Base-by-base conservation (phyloP, 2,329 filamentous ascomycete species). In the Trichoderma brevicompactum region DNA sequence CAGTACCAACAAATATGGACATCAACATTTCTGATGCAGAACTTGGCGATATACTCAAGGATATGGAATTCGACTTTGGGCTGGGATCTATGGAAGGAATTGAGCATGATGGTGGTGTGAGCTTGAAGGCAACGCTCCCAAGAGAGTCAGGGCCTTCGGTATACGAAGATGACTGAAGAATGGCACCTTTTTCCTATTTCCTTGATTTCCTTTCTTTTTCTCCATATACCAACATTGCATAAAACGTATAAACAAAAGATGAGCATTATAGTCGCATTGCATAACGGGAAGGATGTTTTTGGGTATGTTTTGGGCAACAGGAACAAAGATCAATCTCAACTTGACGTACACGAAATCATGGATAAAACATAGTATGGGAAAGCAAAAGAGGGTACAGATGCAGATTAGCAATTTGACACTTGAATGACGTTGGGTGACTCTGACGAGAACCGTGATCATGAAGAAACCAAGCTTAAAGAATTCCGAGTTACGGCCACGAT, bases 31-130 rank as follows among this genome's bases (percentile, higher is more conserved):
- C 75, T 15, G 78, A 78, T 53, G 73, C 72, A 19, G 77, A 81
- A 59, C 68, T 82, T 43, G 75, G 77, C 59, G 76, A 75, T 50
- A 76, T 82, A n/a, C 61, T 82, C 54, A 74, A 79, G 67, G 76
- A 79, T 41, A 79, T 82, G 76, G 75, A 78, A 63, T 80, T 82
- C 72, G 77, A 80, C 17, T 76, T 74, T 55, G 72, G 73, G 40
- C 68, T 75, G 38, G 72, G 61, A 19, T 66, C 70, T 66, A 49
- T 60, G 52, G 73, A 76, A 62, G 73, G 73, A 13, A 48, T 72
- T n/a, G 70, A 75, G 43, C 70, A 74, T 17, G 68, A 67, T 7
- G 74, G 74, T 5, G 74, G 74, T n/a, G 74, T 74, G 46, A 72
- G 71, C 62, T 60, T 72, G 65, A 55, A 53, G 41, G 12, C 28